Base-by-base conservation (phyloP, 371 early-diverging fungal species). In the Actinomortierella ambigua region DNA sequence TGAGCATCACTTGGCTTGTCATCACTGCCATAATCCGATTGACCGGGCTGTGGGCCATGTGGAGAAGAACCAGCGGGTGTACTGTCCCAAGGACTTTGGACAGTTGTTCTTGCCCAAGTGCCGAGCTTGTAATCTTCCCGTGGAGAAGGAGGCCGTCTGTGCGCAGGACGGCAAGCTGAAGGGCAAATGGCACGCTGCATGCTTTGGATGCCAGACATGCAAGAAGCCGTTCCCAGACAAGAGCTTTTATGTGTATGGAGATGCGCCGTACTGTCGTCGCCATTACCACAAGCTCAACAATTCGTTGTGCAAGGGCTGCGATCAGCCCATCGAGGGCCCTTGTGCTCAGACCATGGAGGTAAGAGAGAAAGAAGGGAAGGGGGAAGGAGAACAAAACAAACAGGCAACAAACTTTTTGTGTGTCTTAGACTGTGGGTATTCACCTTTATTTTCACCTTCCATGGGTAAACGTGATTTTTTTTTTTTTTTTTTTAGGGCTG, bases 251-350 rank as follows among this genome's bases (percentile, higher is more conserved):
- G 93, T 93, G 13, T 88, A 83, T 75, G 88, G 90, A 1, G 86
- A 89, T 69, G 79, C 82, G n/a, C 95, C 94, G 54, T 90, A 90
- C 61, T 95, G 95, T 76, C 81, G 85, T 55, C 81, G 87, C 27
- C 93, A 94, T 69, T 95, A 93, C 57, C 94, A 95, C 61, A 86
- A 87, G 76, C 63, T 89, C 50, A 93, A 93, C 69, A 86, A 87
- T 53, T 91, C 93, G 7, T 79, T 95, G 40, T 95, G 95, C 67
- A 83, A 85, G 57, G 70, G 80, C 20, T 95, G 95, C 62, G 80
- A 81, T 46, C 82, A 88, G 23, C 91, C 92, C 9, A 93, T 95
- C 61, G 94, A 95, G 71, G 94, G 94, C 9, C 88, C 90, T 1
- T 93, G 93, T 77, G 90, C 90, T 4, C 89, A 91, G 55, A 90